Percentiles rank a stretch among this genome's conserved stretches.
Conservation (phyloP, 768 basidiomycete genomes). For the Suillus plorans region DNA sequence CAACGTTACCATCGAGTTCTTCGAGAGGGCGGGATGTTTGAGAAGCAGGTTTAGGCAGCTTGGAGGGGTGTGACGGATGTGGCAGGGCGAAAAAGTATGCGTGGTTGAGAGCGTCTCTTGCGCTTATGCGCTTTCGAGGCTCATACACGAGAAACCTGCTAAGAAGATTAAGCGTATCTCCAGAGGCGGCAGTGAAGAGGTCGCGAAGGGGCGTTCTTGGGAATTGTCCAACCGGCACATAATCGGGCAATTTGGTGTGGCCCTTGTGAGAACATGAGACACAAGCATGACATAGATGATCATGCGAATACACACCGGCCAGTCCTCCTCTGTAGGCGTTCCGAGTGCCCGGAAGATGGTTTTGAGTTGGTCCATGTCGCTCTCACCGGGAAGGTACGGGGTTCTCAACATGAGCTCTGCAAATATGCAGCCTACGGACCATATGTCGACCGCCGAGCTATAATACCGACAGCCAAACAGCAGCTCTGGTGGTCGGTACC, state of each 20-base stretch:
- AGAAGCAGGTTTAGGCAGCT: slow-evolving; percentile 73
- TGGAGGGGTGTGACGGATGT: slow-evolving; percentile 83
- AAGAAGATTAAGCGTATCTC: slow-evolving; percentile 82
- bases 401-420: slow-evolving; percentile 96
- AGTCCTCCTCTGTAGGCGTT: no score
- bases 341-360: slow-evolving; percentile 93
- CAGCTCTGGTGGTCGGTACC: slow-evolving; percentile 98
- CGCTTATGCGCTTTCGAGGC: slow-evolving; percentile 79
- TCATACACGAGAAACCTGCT: slow-evolving; percentile 81
- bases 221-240: slow-evolving; percentile 82
- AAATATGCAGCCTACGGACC: slow-evolving; percentile 98
- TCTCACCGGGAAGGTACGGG: slow-evolving; percentile 93
- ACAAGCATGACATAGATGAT: not conserved
- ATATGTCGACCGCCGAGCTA: slow-evolving; percentile 89
- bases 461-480: slow-evolving; percentile 91
- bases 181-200: slow-evolving; percentile 88
- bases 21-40: slow-evolving; percentile 61
- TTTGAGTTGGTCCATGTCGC: slow-evolving; percentile 95
- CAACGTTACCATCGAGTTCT: slow-evolving; percentile 76
- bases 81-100: slow-evolving; percentile 86
- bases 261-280: slow-evolving; percentile 49
- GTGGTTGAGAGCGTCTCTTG: slow-evolving; percentile 80
- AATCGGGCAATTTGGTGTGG: slow-evolving; percentile 88
- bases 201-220: slow-evolving; percentile 80
- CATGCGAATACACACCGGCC: no score